phyloP scores from a whole-genome alignment of 169 alveolate species.

The Eimeria brunetti region DNA sequence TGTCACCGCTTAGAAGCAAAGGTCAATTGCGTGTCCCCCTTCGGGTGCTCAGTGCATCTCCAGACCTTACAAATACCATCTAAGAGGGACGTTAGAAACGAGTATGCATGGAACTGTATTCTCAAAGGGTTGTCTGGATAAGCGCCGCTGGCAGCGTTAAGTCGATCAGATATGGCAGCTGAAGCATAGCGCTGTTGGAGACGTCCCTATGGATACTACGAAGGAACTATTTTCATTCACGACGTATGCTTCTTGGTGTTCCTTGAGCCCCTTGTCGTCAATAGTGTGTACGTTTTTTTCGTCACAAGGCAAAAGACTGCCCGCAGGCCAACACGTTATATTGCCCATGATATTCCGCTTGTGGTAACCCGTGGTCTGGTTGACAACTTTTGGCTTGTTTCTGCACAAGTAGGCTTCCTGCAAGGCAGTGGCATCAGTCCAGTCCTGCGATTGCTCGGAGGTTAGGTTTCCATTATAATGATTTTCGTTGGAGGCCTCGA shows the following conservation, averaged over 20 bases:
- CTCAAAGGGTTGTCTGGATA: neutral
- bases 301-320: neutral
- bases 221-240: neutral
- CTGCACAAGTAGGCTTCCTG: neutral
- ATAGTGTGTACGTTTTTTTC: neutral
- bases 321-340: neutral
- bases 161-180: neutral
- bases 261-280: neutral
- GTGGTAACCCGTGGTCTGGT: neutral
- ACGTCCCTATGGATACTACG: neutral
- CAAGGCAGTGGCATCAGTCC: neutral
- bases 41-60: neutral
- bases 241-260: neutral
- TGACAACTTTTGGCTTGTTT: neutral
- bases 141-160: neutral
- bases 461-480: neutral
- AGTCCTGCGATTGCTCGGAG: neutral
- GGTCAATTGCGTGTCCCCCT: neutral
- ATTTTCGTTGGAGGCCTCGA: neutral
- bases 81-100: neutral
- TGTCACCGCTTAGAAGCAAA: neutral
- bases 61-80: neutral
- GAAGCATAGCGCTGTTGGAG: neutral
- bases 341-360: neutral
- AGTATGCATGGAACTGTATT: neutral